Conservation (phyloP, 345 rosid genomes). For the Sisymbrium irio region DNA sequence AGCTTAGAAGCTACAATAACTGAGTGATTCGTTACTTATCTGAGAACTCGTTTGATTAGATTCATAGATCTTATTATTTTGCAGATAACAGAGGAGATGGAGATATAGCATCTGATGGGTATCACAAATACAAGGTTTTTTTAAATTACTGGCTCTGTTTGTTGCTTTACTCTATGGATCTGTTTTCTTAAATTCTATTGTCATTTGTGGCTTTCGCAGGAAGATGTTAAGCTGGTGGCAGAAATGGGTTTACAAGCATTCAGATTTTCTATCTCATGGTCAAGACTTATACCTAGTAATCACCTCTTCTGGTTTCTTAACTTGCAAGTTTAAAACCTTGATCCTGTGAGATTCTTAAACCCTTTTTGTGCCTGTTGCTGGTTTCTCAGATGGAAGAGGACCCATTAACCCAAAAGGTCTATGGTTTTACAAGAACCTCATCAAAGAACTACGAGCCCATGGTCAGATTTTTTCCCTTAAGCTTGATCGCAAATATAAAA, state of each 20-base stretch:
- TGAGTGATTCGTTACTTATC: background rate
- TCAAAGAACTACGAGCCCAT: slow-evolving; percentile 46
- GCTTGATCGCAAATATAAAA: background rate
- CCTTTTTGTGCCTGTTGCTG: background rate
- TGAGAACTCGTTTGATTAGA: background rate
- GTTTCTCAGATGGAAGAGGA: slow-evolving; percentile 62
- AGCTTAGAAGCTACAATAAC: background rate
- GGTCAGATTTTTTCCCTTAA: slow-evolving; percentile 29
- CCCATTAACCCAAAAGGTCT: slow-evolving; percentile 57
- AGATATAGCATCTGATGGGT: slow-evolving; percentile 54
- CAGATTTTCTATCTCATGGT: slow-evolving; percentile 81
- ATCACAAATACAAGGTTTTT: slow-evolving; percentile 63
- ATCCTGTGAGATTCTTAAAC: background rate
- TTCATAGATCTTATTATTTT: background rate
- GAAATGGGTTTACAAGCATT: slow-evolving; percentile 62
- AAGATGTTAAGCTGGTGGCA: slow-evolving; percentile 73
- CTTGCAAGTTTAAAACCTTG: background rate
- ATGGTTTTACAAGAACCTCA: slow-evolving; percentile 54
- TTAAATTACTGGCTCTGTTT: background rate
- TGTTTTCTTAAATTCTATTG: background rate
- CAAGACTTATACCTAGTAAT: slow-evolving; percentile 72
- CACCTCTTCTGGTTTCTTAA: background rate
- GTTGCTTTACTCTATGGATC: background rate
- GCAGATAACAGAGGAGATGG: slow-evolving; percentile 38
- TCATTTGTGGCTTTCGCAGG: slow-evolving; percentile 36